A percentile compares a stretch with the other conserved stretches of the same genome.
Conservation (phyloP, 257 asterid species). For the Nicotiana attenuata region DNA sequence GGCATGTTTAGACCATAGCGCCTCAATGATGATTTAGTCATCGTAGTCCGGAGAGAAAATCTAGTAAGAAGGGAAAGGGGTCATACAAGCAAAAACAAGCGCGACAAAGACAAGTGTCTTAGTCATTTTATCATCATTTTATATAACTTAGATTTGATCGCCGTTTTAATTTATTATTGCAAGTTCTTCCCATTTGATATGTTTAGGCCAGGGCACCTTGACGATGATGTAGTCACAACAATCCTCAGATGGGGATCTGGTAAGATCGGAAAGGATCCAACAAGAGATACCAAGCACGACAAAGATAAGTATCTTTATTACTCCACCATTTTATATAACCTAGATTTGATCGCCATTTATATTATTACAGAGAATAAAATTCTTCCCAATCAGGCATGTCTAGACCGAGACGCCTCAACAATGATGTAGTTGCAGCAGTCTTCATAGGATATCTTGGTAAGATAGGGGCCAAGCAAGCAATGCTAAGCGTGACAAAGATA, state of each 20-base stretch:
- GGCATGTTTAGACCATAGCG: neutral
- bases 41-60: too few relatives aligned
- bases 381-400: too few relatives aligned
- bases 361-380: too few relatives aligned
- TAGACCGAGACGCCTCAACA: too few relatives aligned
- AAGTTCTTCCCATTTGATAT: neutral
- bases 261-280: neutral
- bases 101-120: neutral
- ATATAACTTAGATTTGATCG: neutral
- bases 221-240: neutral
- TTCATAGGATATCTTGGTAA: too few relatives aligned
- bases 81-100: neutral
- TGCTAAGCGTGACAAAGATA: neutral
- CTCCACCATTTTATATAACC: neutral
- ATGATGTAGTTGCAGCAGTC: too few relatives aligned
- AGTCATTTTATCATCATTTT: neutral
- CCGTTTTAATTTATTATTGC: neutral
- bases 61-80: neutral
- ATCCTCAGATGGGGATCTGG: neutral
- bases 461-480: neutral
- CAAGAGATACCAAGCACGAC: neutral
- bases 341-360: neutral
- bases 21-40: neutral
- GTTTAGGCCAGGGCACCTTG: neutral
- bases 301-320: neutral